A percentile compares a stretch with the other conserved stretches of the same genome.
phyloP scores from a whole-genome alignment of 2,329 filamentous ascomycete species.

The Xylaria sp. region DNA sequence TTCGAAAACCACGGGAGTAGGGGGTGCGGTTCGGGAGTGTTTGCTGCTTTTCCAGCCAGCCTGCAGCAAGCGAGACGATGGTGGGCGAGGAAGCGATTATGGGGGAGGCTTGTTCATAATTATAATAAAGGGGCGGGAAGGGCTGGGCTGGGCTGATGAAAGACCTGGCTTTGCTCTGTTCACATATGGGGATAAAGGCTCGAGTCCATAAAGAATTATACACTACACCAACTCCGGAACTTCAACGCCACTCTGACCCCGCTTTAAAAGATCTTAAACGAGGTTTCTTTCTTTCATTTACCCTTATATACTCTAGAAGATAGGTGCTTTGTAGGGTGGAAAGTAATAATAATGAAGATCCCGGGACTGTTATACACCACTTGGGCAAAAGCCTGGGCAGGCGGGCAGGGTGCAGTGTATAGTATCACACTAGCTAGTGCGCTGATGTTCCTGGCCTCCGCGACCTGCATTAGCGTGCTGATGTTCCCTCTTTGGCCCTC shows the following conservation, averaged over 20 bases:
- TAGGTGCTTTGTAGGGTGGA: no score
- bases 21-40: conserved; percentile 5
- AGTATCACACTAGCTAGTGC: conserved; percentile 35
- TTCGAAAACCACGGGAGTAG: conserved; percentile 18
- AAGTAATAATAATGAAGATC: no score
- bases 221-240: neutral
- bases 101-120: conserved; percentile 14
- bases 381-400: conserved; percentile 27
- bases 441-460: conserved; percentile 34
- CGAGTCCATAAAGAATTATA: neutral
- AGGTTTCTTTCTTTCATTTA: no score
- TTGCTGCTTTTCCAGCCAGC: conserved; percentile 15
- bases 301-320: no score
- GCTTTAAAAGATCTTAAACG: no score
- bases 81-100: neutral
- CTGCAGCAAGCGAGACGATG: neutral
- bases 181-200: neutral
- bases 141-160: conserved; percentile 19
- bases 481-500: conserved; percentile 19
- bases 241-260: no score
- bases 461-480: conserved; percentile 36
- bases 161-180: conserved; percentile 12
- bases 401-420: conserved; percentile 29
- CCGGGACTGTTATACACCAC: no score
- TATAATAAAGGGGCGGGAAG: conserved; percentile 27